A percentile compares a stretch with the other conserved stretches of the same genome.
Evolutionary conservation across 305 asterid genomes (phyloP).

Genomic region (Lippia alba): DNA sequence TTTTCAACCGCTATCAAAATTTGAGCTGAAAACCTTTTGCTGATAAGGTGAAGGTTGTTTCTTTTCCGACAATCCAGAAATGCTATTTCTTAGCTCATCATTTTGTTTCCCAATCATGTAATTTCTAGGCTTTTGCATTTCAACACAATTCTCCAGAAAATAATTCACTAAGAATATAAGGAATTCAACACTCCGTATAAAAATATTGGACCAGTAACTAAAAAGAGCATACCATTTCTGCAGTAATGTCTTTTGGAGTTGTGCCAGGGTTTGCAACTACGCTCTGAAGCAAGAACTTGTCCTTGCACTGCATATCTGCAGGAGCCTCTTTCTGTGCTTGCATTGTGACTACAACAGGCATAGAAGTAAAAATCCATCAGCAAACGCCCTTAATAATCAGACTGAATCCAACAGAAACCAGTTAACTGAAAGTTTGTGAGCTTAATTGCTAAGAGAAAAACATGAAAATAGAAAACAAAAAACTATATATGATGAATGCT

Average conservation of each 20-base stretch:
- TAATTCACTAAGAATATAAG: background rate
- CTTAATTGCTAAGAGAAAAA: background rate
- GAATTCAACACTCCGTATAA: background rate
- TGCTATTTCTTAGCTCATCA: background rate
- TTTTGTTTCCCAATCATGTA: background rate
- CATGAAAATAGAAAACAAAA: background rate
- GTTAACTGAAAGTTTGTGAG: background rate
- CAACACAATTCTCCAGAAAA: constrained; percentile 10
- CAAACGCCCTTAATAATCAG: background rate
- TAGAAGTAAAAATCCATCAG: constrained; percentile 15
- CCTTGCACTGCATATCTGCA: constrained; percentile 61
- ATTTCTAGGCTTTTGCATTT: constrained; percentile 2
- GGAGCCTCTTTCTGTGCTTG: constrained; percentile 75
- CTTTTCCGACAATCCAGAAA: background rate
- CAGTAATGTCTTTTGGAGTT: constrained; percentile 55
- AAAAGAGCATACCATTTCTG: constrained; percentile 58
- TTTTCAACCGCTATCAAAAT: constrained; percentile 18
- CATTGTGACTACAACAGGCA: constrained; percentile 51
- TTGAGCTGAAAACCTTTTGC: constrained; percentile 2
- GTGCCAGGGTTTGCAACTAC: constrained; percentile 45
- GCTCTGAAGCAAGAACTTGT: constrained; percentile 66
- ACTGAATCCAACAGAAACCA: constrained; percentile 1
- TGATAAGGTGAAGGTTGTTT: background rate
- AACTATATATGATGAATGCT: constrained; percentile 4
- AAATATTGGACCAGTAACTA: constrained; percentile 11